Conservation (phyloP, 2,329 filamentous ascomycete species). For the Hirsutella thompsonii region DNA sequence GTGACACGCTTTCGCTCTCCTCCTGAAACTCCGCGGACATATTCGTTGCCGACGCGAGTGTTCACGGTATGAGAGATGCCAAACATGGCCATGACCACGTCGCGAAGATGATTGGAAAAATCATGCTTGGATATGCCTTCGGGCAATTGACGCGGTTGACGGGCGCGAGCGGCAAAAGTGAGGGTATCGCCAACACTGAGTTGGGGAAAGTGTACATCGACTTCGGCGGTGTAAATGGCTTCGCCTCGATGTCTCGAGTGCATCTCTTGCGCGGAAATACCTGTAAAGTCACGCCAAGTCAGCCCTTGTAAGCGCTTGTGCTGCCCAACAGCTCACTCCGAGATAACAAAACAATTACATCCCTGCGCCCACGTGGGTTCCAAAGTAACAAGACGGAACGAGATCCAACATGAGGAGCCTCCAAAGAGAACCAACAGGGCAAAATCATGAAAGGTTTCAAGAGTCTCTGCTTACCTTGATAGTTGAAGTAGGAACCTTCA, state of each 20-base stretch:
- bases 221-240: constrained; percentile 76
- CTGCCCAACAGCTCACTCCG: background rate
- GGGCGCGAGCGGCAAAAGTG: constrained; percentile 60
- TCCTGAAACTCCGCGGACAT: constrained; percentile 59
- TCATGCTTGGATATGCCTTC: constrained; percentile 38
- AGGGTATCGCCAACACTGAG: constrained; percentile 69
- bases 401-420: too few species aligned
- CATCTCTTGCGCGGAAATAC: constrained; percentile 61
- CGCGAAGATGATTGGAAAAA: constrained; percentile 51
- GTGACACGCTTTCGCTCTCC: constrained; percentile 60
- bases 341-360: too few species aligned
- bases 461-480: constrained; percentile 46
- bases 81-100: constrained; percentile 65
- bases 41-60: constrained; percentile 64
- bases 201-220: constrained; percentile 70
- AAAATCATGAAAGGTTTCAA: too few species aligned
- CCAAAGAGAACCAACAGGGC: too few species aligned
- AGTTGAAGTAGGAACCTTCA: constrained; percentile 62
- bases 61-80: constrained; percentile 62
- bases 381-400: too few species aligned
- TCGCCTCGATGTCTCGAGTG: constrained; percentile 67
- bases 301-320: background rate
- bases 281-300: constrained; percentile 17
- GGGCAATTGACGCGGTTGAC: constrained; percentile 49
- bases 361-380: background rate